Evolutionary conservation across 129 eudicot genomes (phyloP).

Genomic region (Centaurea solstitialis): DNA sequence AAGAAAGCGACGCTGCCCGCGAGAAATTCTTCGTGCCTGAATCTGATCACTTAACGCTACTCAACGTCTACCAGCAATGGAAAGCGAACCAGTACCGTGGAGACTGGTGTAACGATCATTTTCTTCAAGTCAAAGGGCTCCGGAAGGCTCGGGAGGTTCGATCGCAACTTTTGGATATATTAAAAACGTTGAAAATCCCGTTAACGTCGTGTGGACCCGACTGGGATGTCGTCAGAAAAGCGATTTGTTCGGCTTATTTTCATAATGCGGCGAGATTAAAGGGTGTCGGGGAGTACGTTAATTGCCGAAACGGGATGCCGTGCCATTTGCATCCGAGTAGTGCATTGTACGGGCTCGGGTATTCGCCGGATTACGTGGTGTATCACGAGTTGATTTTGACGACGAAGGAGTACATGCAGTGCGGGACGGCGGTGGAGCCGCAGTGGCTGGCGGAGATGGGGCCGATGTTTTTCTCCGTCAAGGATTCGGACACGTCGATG

Average conservation of each 20-base stretch:
- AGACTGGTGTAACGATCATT: conserved; percentile 74
- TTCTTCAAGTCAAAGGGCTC: conserved; percentile 59
- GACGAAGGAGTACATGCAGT: conserved; percentile 63
- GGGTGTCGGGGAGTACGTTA: conserved; percentile 63
- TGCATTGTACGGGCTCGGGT: conserved; percentile 54
- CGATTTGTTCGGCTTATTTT: conserved; percentile 66
- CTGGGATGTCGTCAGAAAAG: conserved; percentile 67
- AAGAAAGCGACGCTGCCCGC: conserved; percentile 70
- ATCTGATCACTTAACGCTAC: conserved; percentile 60
- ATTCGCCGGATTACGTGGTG: conserved; percentile 58
- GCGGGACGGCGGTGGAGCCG: conserved; percentile 58
- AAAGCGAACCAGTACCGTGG: conserved; percentile 59
- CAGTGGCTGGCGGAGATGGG: conserved; percentile 65
- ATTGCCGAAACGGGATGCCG: conserved; percentile 61
- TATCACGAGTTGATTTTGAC: conserved; percentile 63
- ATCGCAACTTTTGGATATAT: conserved; percentile 53
- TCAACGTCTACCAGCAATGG: conserved; percentile 69
- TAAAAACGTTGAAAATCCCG: conserved; percentile 53
- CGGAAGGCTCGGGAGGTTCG: conserved; percentile 64
- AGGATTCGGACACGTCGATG: conserved; percentile 66
- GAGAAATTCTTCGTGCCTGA: conserved; percentile 72
- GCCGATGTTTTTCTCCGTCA: conserved; percentile 62
- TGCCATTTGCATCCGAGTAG: conserved; percentile 72
- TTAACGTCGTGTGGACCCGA: conserved; percentile 58
- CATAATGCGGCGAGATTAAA: conserved; percentile 67